Evolutionary conservation across 164 flowering plant genomes (phyloP), one percentile per base, ranked within the genome.

Genomic region (Amborella trichopoda): DNA sequence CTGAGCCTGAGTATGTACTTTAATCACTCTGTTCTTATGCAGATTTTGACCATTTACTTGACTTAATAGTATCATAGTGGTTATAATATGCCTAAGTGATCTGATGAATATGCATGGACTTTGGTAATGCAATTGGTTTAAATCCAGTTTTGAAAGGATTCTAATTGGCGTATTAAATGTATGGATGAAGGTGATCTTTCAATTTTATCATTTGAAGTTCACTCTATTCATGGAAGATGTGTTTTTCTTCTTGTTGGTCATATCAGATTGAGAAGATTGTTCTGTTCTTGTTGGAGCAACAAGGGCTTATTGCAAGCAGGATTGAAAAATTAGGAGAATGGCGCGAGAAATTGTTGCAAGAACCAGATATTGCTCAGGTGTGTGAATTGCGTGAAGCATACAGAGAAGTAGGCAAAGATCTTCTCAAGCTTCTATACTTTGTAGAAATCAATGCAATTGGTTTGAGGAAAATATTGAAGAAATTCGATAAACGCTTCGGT

Each of bases 371-470:
- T 49, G 44, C 54, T 14, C 50, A 53, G 49, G 50, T 73, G 25
- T 23, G 63, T 54, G 76, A 72, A 65, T 40, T 84, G 28, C 65
- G 63, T 45, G 87, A 79, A 60, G 64, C 66, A 26, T 84, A 84
- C 49, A 65, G 79, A 68, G 76, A 39, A 41, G 76, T 69, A 11
- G 91, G 85, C n/a, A 56, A 50, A 10, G 90, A 84, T 64, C 81
- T 84, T 38, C 49, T 84, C 28, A 71, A 50, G 76, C 81, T 84
- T 49, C 80, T 84, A 27, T 63, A 26, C 64, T 84, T 79, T 54
- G 71, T 81, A 46, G 90, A 81, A 60, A 62, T 81, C 55, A 84
- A 84, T 75, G 94, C 94, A 33, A 65, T 65, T 63, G 90, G 94
- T 26, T 30, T 81, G 41, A 67, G 89, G 2, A 84, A 83, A 68